Conservation (phyloP, 192 early-diverging fungal genomes). For the Coemansia sp. region DNA sequence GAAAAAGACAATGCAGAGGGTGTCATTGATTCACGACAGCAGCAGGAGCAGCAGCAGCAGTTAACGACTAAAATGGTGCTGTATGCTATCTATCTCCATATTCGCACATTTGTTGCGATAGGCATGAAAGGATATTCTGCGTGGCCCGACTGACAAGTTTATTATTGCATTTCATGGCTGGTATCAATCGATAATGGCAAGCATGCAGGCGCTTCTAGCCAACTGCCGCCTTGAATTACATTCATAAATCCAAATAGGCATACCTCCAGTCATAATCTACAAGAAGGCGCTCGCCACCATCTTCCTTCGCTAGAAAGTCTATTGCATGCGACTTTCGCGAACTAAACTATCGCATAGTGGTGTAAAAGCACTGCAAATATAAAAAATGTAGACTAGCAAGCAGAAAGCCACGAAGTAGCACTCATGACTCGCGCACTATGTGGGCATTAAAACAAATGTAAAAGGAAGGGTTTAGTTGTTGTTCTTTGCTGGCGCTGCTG, state of each 20-base stretch:
- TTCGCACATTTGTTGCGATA: too few relatives aligned
- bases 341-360: too few relatives aligned
- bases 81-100: too few relatives aligned
- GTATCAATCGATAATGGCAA: neutral
- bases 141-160: neutral
- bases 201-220: neutral
- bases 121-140: neutral
- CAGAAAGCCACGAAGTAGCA: neutral
- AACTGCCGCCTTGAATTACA: slow-evolving; percentile 5
- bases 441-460: neutral
- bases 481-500: slow-evolving; percentile 2
- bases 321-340: too few relatives aligned
- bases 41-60: neutral
- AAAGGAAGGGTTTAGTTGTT: neutral
- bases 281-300: neutral
- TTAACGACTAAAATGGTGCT: too few relatives aligned
- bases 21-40: neutral
- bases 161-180: neutral
- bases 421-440: neutral
- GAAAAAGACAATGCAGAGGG: neutral
- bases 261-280: neutral
- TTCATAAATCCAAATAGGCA: neutral
- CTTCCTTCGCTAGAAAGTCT: neutral
- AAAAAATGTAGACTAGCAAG: neutral
- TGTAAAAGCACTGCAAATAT: neutral